Evolutionary conservation across 164 flowering plant genomes (phyloP).

Genomic region (Magnolia changhungtana): DNA sequence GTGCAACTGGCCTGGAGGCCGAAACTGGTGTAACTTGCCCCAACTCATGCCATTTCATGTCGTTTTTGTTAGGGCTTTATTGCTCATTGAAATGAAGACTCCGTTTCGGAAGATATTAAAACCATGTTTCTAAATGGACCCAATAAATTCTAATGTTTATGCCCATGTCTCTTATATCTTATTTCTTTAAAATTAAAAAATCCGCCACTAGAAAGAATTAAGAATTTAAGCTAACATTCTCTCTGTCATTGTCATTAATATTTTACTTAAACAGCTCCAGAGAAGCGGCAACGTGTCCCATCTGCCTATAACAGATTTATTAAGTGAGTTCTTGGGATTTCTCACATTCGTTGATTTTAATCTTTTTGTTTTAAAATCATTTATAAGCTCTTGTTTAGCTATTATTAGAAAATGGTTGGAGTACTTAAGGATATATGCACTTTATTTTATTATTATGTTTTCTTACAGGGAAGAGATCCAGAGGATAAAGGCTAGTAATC

Average conservation of each 20-base stretch:
- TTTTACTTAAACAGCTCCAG: conserved; percentile 42
- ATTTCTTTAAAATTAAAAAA: background rate
- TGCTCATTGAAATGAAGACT: too few relatives aligned
- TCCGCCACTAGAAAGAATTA: background rate
- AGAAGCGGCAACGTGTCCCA: conserved; percentile 79
- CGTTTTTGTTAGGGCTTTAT: too few relatives aligned
- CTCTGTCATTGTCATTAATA: background rate
- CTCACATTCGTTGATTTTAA: too few relatives aligned
- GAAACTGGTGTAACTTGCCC: too few relatives aligned
- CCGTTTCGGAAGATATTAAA: too few relatives aligned
- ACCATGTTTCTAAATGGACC: too few relatives aligned
- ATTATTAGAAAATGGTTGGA: background rate
- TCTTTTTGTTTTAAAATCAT: background rate
- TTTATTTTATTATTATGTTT: background rate
- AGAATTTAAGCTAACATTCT: background rate
- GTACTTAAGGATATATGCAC: background rate
- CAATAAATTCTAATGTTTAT: background rate
- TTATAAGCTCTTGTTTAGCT: background rate
- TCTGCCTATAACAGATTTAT: conserved; percentile 84
- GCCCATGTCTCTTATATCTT: background rate
- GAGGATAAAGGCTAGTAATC: conserved; percentile 57
- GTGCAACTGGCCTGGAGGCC: too few relatives aligned
- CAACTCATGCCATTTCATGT: too few relatives aligned
- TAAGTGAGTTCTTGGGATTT: conserved; percentile 45
- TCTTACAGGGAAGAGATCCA: conserved; percentile 51